phyloP scores from a whole-genome alignment of 352 stramenopile species.

The Pythium angustatum region DNA sequence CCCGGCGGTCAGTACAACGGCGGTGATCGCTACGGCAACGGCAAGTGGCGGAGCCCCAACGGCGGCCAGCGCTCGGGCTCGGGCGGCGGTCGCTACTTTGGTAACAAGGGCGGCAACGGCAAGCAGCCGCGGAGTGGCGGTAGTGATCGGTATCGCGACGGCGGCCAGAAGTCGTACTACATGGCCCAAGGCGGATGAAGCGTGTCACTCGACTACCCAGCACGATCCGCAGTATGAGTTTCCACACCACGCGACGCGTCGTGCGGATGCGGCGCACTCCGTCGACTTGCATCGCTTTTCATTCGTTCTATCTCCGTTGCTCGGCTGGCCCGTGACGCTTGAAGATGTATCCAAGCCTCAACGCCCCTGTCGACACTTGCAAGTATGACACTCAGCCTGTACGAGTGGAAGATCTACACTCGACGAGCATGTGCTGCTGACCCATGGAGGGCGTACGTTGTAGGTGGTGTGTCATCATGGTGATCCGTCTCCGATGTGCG shows the following conservation, averaged over 20 bases:
- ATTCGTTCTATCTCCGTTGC: no score
- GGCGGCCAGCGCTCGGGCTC: conserved; percentile 18
- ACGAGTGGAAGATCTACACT: no score
- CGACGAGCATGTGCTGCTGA: no score
- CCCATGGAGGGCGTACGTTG: no score
- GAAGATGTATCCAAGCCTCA: background rate
- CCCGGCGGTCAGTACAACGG: conserved; percentile 22
- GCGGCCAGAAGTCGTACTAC: conserved; percentile 23
- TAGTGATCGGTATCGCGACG: conserved; percentile 4
- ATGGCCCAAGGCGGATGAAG: conserved; percentile 29
- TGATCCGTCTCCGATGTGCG: no score
- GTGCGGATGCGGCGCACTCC: no score
- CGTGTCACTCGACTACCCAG: no score
- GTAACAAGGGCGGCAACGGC: conserved; percentile 15
- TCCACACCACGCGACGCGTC: no score
- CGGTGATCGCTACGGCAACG: conserved; percentile 30
- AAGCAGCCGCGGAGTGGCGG: conserved; percentile 14
- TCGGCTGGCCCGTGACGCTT: background rate
- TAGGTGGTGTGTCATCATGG: no score
- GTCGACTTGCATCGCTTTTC: background rate
- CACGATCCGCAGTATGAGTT: no score
- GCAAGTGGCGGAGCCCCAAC: conserved; percentile 51
- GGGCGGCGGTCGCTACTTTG: conserved; percentile 20
- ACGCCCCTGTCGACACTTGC: background rate
- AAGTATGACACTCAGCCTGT: no score